Percentiles rank a stretch among this genome's conserved stretches.
phyloP scores from a whole-genome alignment of 148 eudicot genomes.

The Tetragonia tetragonoides region DNA sequence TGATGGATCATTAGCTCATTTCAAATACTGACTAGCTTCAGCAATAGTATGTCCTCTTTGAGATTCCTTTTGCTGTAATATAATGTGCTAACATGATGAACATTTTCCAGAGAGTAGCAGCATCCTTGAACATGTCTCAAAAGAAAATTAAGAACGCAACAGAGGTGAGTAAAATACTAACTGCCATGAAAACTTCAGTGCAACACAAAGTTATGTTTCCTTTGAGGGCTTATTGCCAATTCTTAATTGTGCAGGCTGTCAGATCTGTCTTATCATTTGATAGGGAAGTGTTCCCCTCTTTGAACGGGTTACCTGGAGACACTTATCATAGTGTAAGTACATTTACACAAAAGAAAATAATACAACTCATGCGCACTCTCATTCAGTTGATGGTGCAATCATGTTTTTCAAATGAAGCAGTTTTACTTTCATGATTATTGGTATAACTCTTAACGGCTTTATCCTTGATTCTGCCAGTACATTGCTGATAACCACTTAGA shows the following conservation, averaged over 20 bases:
- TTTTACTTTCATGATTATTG: slow-evolving; percentile 5
- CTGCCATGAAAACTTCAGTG: background rate
- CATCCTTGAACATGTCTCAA: slow-evolving; percentile 72
- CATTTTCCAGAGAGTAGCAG: slow-evolving; percentile 70
- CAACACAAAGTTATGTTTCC: background rate
- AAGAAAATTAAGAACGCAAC: slow-evolving; percentile 91
- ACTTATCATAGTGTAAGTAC: slow-evolving; percentile 84
- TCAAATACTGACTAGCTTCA: background rate
- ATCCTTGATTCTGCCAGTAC: slow-evolving; percentile 46
- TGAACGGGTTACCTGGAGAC: slow-evolving; percentile 80
- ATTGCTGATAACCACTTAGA: slow-evolving; percentile 78
- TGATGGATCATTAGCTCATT: background rate
- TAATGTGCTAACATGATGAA: slow-evolving; percentile 11
- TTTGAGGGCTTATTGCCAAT: background rate
- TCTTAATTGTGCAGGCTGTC: slow-evolving; percentile 51
- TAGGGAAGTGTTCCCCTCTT: slow-evolving; percentile 77
- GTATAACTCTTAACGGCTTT: slow-evolving; percentile 2
- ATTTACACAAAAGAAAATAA: background rate
- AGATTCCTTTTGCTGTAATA: background rate
- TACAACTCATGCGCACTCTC: background rate
- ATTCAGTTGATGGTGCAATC: background rate
- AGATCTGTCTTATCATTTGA: slow-evolving; percentile 77
- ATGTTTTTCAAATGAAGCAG: background rate
- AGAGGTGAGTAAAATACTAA: slow-evolving; percentile 47
- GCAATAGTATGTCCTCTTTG: background rate